A percentile compares a stretch with the other conserved stretches of the same genome.
Evolutionary conservation across 1,139 yeast species (phyloP).

Genomic region (Scheffersomyces quercinus): DNA sequence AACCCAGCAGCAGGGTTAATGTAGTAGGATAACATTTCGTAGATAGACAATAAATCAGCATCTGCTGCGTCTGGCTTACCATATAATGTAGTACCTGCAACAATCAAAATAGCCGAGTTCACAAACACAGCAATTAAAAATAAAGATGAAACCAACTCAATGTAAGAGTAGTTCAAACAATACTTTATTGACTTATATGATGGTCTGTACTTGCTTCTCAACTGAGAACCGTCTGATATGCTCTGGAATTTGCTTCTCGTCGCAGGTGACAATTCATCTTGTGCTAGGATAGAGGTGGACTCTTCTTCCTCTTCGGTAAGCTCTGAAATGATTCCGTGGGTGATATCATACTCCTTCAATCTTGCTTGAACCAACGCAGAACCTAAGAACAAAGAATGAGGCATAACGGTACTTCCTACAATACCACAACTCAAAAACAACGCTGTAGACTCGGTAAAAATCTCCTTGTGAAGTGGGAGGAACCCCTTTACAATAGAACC

Average conservation of each 20-base stretch:
- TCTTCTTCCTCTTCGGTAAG: slow-evolving; percentile 4
- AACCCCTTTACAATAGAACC: slow-evolving; percentile 55
- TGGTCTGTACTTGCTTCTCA: slow-evolving; percentile 51
- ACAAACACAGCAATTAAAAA: slow-evolving; percentile 78
- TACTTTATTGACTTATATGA: slow-evolving; percentile 63
- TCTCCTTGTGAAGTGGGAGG: slow-evolving; percentile 49
- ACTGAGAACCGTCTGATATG: slow-evolving; percentile 37
- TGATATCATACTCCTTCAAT: slow-evolving; percentile 61
- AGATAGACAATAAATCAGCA: slow-evolving; percentile 76
- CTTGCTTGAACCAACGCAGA: slow-evolving; percentile 78
- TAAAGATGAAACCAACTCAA: slow-evolving; percentile 64
- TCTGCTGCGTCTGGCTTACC: slow-evolving; percentile 63
- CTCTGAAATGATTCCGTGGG: slow-evolving; percentile 34
- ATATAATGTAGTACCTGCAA: slow-evolving; percentile 73
- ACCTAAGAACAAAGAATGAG: slow-evolving; percentile 74
- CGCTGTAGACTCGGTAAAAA: slow-evolving; percentile 58
- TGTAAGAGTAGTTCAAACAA: slow-evolving; percentile 64
- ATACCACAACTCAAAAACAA: slow-evolving; percentile 70
- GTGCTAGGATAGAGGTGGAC: not conserved
- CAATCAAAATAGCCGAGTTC: slow-evolving; percentile 73
- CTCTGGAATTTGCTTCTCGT: slow-evolving; percentile 30
- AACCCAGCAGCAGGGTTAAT: slow-evolving; percentile 77
- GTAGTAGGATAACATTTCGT: slow-evolving; percentile 53
- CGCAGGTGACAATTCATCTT: slow-evolving; percentile 19
- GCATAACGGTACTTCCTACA: slow-evolving; percentile 84